These are phyloP conservation scores for Globisporangium lucens DNA, from an alignment of 352 stramenopile species.

Conservation along the genomic window DNA sequence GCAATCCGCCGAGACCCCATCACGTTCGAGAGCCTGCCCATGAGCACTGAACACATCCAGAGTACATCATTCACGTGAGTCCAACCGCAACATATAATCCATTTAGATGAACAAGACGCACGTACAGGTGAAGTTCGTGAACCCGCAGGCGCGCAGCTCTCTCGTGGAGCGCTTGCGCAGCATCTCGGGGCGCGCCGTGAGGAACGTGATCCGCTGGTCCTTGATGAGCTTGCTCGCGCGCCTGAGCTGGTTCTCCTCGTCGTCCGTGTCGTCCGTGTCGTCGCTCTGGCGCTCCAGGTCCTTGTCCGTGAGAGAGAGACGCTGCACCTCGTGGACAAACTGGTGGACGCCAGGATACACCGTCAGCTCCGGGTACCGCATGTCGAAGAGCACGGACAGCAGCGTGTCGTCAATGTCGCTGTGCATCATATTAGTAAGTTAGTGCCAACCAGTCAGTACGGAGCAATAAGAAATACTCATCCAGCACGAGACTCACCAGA, in stretches of 20 bases:
- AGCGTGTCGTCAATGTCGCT: conserved; percentile 86
- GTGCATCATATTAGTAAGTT: neutral
- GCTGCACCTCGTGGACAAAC: conserved; percentile 74
- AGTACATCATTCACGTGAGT: neutral
- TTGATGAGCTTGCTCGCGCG: conserved; percentile 5
- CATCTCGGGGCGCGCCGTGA: conserved; percentile 74
- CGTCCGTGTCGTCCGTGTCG: conserved; percentile 18
- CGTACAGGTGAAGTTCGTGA: conserved; percentile 77
- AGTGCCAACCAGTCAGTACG: neutral
- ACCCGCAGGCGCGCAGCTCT: conserved; percentile 66
- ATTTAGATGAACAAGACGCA: neutral
- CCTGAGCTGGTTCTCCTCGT: conserved; percentile 13
- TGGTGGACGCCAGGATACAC: conserved; percentile 82
- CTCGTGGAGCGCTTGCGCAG: conserved; percentile 54
- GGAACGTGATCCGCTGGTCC: conserved; percentile 61
- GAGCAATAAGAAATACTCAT: neutral
- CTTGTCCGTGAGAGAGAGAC: conserved; percentile 25
- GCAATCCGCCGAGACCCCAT: conserved; percentile 65
- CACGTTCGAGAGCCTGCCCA: conserved; percentile 65
- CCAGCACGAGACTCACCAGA: conserved; percentile 43
- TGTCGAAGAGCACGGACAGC: conserved; percentile 74
- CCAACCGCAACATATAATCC: neutral
- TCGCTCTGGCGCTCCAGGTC: conserved; percentile 17
- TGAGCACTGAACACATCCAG: conserved; percentile 43
- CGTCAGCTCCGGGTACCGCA: conserved; percentile 74